Percentiles rank a stretch among this genome's conserved stretches.
phyloP scores from a whole-genome alignment of 2,329 filamentous ascomycete species.

The Alternaria infectoria region DNA sequence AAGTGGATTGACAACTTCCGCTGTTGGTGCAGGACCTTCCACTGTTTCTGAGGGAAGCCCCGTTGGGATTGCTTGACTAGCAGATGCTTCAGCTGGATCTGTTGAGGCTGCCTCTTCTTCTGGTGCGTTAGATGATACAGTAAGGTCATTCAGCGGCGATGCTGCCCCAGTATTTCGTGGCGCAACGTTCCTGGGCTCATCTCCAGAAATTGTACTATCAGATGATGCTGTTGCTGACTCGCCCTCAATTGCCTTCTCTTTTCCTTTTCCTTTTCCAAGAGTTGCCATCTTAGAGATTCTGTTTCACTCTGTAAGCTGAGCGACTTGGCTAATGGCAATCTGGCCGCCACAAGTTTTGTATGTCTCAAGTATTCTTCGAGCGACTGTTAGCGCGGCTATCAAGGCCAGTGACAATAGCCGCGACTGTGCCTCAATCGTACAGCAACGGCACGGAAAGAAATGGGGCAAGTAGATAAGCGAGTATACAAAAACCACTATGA shows the following conservation, averaged over 20 bases:
- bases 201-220: not conserved
- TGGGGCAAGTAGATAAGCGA: slow-evolving; percentile 5
- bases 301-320: not conserved
- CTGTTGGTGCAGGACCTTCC: slow-evolving; percentile 9
- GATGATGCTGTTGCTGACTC: not conserved
- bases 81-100: not conserved
- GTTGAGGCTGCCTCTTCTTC: not conserved
- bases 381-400: not conserved
- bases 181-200: not conserved
- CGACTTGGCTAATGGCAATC: too few species aligned
- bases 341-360: not conserved
- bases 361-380: not conserved
- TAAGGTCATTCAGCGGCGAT: not conserved
- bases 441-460: slow-evolving; percentile 5
- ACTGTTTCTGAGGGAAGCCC: slow-evolving; percentile 1
- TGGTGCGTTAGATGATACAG: not conserved
- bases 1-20: slow-evolving; percentile 16
- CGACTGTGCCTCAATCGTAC: slow-evolving; percentile 3
- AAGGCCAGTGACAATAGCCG: not conserved
- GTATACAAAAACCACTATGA: not conserved
- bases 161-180: not conserved
- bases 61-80: not conserved
- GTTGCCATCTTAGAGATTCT: not conserved
- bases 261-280: slow-evolving; percentile 4
- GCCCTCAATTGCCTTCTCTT: not conserved